Percentiles rank a stretch among this genome's conserved stretches.
Conservation (phyloP, 2,329 filamentous ascomycete species). For the Cercospora zeae-maydis region DNA sequence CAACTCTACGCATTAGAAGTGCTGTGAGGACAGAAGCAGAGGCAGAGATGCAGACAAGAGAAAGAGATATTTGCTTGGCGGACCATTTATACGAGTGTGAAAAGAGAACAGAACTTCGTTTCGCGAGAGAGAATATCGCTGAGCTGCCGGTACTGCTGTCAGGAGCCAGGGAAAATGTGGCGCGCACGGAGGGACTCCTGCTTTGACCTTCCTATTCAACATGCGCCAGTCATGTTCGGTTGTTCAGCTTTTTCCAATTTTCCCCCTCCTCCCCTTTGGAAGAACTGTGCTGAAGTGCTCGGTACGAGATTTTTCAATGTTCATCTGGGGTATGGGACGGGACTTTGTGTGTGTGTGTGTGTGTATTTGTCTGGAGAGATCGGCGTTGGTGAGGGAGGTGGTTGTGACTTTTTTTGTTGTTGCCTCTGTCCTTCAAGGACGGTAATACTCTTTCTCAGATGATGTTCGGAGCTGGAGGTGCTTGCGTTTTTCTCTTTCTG, state of each 20-base stretch:
- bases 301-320: neutral
- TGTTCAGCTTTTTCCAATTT: neutral
- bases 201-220: constrained; percentile 3
- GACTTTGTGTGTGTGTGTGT: too few species aligned
- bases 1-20: neutral
- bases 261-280: neutral
- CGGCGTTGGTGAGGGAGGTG: neutral
- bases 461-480: constrained; percentile 19
- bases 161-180: neutral
- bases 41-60: neutral
- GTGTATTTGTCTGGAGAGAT: neutral
- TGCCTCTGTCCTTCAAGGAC: too few species aligned
- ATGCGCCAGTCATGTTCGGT: constrained; percentile 14
- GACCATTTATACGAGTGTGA: neutral
- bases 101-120: neutral
- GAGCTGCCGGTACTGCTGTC: neutral
- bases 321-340: neutral
- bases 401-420: too few species aligned
- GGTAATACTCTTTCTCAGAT: neutral
- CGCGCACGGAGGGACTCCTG: neutral
- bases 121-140: neutral
- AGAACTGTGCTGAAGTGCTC: neutral
- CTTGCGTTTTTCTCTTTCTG: constrained; percentile 15
- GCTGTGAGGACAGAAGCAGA: neutral
- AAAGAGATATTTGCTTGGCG: neutral